phyloP scores from a whole-genome alignment of 805 yeast genomes.

The Cyberlindnera mississippiensis region DNA sequence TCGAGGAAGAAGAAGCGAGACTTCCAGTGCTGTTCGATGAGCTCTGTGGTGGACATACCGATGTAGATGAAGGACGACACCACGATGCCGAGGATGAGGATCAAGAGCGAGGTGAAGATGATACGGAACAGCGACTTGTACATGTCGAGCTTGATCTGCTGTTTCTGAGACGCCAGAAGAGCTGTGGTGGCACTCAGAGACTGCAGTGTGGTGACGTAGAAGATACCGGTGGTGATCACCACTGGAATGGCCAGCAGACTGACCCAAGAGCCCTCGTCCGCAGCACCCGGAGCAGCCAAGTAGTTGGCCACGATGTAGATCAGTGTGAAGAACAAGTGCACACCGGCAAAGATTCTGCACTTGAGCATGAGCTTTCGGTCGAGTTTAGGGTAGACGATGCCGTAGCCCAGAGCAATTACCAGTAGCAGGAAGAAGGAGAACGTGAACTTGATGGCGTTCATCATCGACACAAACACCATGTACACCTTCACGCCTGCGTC shows the following conservation, averaged over 20 bases:
- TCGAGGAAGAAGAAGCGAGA: conserved; percentile 82
- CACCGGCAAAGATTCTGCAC: conserved; percentile 54
- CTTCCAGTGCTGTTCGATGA: conserved; percentile 89
- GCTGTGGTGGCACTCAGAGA: conserved; percentile 73
- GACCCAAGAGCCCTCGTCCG: conserved; percentile 28
- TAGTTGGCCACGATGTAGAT: conserved; percentile 54
- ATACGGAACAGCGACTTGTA: conserved; percentile 75
- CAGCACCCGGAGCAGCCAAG: conserved; percentile 45
- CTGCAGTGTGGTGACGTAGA: conserved; percentile 70
- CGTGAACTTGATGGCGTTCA: conserved; percentile 78
- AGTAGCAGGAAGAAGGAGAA: conserved; percentile 84
- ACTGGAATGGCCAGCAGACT: conserved; percentile 57
- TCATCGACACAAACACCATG: conserved; percentile 69
- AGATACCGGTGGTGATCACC: conserved; percentile 60
- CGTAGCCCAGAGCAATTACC: conserved; percentile 88
- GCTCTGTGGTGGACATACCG: conserved; percentile 69
- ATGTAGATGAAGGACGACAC: conserved; percentile 66
- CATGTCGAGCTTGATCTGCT: conserved; percentile 84
- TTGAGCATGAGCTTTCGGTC: conserved; percentile 70
- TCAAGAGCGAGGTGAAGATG: conserved; percentile 65
- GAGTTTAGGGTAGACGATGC: conserved; percentile 85
- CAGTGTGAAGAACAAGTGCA: conserved; percentile 52
- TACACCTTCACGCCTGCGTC: conserved; percentile 62
- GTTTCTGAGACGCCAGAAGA: conserved; percentile 77
- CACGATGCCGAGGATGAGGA: conserved; percentile 67